Conservation (phyloP, 2,329 filamentous ascomycete species). For the Trichoderma polysporum region DNA sequence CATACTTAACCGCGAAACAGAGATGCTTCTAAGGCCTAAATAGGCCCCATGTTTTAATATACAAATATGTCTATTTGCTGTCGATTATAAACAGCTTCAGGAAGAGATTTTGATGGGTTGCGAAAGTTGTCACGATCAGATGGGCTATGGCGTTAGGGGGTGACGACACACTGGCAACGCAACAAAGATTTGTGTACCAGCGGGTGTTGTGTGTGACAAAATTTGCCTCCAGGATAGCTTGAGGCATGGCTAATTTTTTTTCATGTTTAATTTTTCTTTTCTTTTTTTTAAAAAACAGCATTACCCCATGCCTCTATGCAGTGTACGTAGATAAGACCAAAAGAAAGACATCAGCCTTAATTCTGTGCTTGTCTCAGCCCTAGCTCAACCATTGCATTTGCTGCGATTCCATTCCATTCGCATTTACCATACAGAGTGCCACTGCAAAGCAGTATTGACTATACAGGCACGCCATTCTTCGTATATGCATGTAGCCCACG, state of each 20-base stretch:
- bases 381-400: too few species aligned
- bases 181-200: conserved; percentile 14
- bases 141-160: conserved; percentile 24
- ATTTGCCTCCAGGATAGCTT: conserved; percentile 18
- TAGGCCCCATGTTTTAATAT: conserved; percentile 9
- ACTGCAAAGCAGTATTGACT: too few species aligned
- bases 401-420: too few species aligned
- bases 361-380: background rate
- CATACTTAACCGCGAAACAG: background rate
- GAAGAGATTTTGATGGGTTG: conserved; percentile 10
- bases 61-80: conserved; percentile 1
- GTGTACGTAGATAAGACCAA: conserved; percentile 1
- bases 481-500: too few species aligned
- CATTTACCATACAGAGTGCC: too few species aligned
- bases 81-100: background rate
- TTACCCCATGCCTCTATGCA: background rate
- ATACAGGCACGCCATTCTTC: too few species aligned
- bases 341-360: background rate
- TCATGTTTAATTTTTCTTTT: background rate
- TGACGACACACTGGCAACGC: conserved; percentile 13
- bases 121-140: conserved; percentile 20
- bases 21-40: background rate
- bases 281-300: background rate
- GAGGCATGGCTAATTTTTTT: conserved; percentile 13
- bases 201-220: conserved; percentile 1